Conservation (phyloP, 805 yeast species). For the Ogataea nakhonphanomensis region DNA sequence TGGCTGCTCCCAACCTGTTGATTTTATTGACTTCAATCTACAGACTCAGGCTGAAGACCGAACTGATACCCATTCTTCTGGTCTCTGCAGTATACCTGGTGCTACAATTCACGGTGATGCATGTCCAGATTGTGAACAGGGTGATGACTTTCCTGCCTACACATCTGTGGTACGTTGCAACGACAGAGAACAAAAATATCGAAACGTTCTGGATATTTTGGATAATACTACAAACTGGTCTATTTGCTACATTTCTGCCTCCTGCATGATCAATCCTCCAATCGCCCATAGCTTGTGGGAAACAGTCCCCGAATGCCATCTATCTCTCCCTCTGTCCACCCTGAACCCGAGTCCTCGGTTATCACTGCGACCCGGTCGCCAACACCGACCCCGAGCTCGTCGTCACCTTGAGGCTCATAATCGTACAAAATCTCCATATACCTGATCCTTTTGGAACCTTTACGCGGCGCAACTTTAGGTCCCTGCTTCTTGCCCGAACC, state of each 20-base stretch:
- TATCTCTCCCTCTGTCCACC: slow-evolving; percentile 93
- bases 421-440: slow-evolving; percentile 71
- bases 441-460: slow-evolving; percentile 62
- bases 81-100: slow-evolving; percentile 44
- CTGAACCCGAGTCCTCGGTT: slow-evolving; percentile 72
- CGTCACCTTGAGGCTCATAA: slow-evolving; percentile 73
- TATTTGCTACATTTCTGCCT: slow-evolving; percentile 83
- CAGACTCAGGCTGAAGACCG: slow-evolving; percentile 30
- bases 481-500: slow-evolving; percentile 45
- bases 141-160: slow-evolving; percentile 75
- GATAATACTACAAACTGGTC: slow-evolving; percentile 63
- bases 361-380: slow-evolving; percentile 74
- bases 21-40: slow-evolving; percentile 41
- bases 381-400: slow-evolving; percentile 65
- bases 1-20: slow-evolving; percentile 66
- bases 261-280: slow-evolving; percentile 61
- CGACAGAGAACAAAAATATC: slow-evolving; percentile 7
- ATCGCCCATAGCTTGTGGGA: slow-evolving; percentile 71
- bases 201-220: slow-evolving; percentile 52
- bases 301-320: slow-evolving; percentile 64
- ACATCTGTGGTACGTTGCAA: slow-evolving; percentile 66
- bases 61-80: slow-evolving; percentile 38
- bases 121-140: slow-evolving; percentile 83
- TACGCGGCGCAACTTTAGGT: slow-evolving; percentile 70
- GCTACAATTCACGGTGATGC: slow-evolving; percentile 61